These are phyloP conservation scores for Amoebophrya sp. DNA, from an alignment of 169 alveolate genomes.

Conservation along the genomic window DNA sequence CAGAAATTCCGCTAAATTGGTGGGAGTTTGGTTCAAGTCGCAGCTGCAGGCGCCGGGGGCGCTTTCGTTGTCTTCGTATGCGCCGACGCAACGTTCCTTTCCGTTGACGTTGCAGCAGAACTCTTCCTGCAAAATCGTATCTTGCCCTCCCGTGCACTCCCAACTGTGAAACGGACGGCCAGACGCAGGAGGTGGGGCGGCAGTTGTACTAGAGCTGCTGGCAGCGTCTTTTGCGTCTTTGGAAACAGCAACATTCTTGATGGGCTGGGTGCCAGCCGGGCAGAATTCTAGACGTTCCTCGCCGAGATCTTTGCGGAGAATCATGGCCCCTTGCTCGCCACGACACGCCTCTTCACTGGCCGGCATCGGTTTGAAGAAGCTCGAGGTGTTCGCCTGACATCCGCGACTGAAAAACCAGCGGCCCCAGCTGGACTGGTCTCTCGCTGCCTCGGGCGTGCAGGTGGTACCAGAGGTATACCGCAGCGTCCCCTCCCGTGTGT, in stretches of 20 bases:
- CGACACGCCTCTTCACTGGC: not conserved
- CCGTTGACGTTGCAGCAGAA: not conserved
- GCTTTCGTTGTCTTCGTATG: not conserved
- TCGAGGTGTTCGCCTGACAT: not conserved
- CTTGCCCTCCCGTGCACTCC: not conserved
- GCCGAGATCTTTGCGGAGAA: not conserved
- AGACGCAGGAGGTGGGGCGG: too few species aligned
- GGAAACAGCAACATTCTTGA: too few species aligned
- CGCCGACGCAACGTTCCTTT: not conserved
- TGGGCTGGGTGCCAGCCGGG: not conserved
- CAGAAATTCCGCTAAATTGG: not conserved
- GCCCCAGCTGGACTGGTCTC: not conserved
- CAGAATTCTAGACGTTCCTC: not conserved
- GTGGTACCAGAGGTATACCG: not conserved
- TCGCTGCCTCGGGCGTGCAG: too few species aligned
- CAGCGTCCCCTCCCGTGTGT: not conserved
- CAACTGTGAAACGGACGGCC: not conserved
- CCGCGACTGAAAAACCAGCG: not conserved
- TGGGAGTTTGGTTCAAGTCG: not conserved
- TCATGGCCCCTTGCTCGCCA: not conserved
- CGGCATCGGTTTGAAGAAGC: not conserved
- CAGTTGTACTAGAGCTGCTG: too few species aligned
- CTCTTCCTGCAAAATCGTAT: not conserved
- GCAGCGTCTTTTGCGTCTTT: too few species aligned
- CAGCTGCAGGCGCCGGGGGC: not conserved